Evolutionary conservation across 129 eudicot species (phyloP), one percentile per base, ranked within the genome.

Genomic region (Flaveria robusta): DNA sequence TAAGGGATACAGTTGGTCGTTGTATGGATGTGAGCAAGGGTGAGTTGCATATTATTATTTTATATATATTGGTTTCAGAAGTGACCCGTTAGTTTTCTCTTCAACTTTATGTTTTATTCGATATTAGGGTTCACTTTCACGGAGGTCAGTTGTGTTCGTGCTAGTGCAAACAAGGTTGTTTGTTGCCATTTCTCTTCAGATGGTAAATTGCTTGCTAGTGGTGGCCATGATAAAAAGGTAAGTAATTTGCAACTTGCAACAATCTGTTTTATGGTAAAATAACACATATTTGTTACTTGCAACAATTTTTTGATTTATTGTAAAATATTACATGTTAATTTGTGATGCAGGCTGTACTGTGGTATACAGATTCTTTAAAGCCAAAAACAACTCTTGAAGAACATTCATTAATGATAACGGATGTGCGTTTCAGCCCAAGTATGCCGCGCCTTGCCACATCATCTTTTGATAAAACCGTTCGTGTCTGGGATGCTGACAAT

Each of bases 401-500:
- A 77, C 99, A 95, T 83, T 80, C 96, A 1, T 72, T 85, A 5
- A 80, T 86, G 76, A 95, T 95, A 46, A 91, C 97, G 16, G 99
- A 95, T 89, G 96, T 95, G 68, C 96, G 99, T 56, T 95, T 95
- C 76, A 95, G 97, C 77, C 96, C 96, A 9, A 91, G 97, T 89
- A 86, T 91, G 94, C 89, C 97, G 0, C 96, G 96, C 27, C 97
- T 95, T 66, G 99, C 99, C 82, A 95, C 97, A 18, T 95, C 96
- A 13, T 95, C 99, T 37, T 95, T 91, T 82, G 99, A 95, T 76
- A 95, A 91, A 84, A 87, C 99, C 51, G 99, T 95, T 55, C 83
- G 97, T 81, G 99, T 95, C 76, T 95, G 99, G 99, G 99, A 95
- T 79, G 96, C 89, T 15, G 99, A 95, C 75, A 95, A 86, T 70